These are phyloP conservation scores for Chenopodium suecicum DNA, from an alignment of 148 eudicot species.

Conservation along the genomic window DNA sequence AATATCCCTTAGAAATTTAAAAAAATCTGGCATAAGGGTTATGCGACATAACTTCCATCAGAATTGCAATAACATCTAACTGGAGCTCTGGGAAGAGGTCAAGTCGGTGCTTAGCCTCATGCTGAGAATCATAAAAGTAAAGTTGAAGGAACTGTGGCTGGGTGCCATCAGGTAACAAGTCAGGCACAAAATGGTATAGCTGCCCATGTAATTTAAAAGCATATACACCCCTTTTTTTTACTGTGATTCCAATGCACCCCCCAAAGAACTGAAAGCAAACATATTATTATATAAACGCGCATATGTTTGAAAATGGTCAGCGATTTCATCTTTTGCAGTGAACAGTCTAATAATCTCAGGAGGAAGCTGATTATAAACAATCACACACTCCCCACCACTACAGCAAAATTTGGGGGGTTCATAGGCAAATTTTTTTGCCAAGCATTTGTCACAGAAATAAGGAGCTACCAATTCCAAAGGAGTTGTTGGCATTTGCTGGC, in stretches of 20 bases:
- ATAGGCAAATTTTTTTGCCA: not conserved
- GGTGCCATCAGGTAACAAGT: not conserved
- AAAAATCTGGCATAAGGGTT: conserved; percentile 12
- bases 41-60: not conserved
- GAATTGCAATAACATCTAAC: not conserved
- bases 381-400: not conserved
- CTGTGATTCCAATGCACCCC: not conserved
- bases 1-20: not conserved
- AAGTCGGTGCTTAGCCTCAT: not conserved
- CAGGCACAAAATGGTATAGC: not conserved
- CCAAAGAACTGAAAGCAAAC: conserved; percentile 10
- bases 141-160: conserved; percentile 8
- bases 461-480: not conserved
- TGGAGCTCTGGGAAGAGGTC: not conserved
- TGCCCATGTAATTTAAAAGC: conserved; percentile 8
- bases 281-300: conserved; percentile 6
- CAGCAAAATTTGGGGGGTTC: not conserved
- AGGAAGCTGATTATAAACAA: not conserved
- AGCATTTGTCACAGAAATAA: not conserved
- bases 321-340: not conserved
- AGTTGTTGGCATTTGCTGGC: too few species aligned
- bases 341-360: not conserved
- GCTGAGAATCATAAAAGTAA: conserved; percentile 4
- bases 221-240: not conserved
- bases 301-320: not conserved